A percentile compares a stretch with the other conserved stretches of the same genome.
These are phyloP conservation scores for Penicillium polonicum DNA, from an alignment of 2,329 filamentous ascomycete genomes.

Conservation along the genomic window DNA sequence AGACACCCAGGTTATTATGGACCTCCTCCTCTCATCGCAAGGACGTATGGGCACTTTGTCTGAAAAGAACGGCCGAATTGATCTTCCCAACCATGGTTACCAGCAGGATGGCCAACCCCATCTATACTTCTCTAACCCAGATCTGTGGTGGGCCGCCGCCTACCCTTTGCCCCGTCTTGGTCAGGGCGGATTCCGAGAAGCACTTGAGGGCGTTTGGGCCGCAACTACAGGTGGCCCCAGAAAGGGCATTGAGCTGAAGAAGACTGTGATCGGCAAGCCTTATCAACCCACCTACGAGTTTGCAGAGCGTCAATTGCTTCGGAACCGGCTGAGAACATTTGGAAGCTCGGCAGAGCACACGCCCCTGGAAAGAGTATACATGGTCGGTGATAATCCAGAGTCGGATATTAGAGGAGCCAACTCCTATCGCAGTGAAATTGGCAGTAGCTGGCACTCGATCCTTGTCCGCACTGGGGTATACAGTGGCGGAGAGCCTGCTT, in stretches of 20 bases:
- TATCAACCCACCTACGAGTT: slow-evolving; percentile 74
- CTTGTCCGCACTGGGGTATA: slow-evolving; percentile 82
- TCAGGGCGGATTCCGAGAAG: slow-evolving; percentile 85
- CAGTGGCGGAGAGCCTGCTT: slow-evolving; percentile 55
- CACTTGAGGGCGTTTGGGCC: slow-evolving; percentile 75
- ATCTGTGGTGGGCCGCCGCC: slow-evolving; percentile 82
- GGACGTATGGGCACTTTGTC: slow-evolving; percentile 82
- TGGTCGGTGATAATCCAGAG: slow-evolving; percentile 88
- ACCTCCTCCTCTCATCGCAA: slow-evolving; percentile 74
- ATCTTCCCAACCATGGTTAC: slow-evolving; percentile 72
- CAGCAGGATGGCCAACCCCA: slow-evolving; percentile 76
- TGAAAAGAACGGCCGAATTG: slow-evolving; percentile 63
- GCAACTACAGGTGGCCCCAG: slow-evolving; percentile 62
- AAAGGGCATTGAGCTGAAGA: slow-evolving; percentile 57
- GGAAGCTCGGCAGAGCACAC: slow-evolving; percentile 30
- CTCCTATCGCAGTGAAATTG: slow-evolving; percentile 63
- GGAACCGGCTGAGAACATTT: slow-evolving; percentile 56
- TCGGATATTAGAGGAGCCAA: slow-evolving; percentile 90
- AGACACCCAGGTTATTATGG: slow-evolving; percentile 79
- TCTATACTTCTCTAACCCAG: slow-evolving; percentile 86
- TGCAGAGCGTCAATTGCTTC: slow-evolving; percentile 70
- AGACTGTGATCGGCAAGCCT: slow-evolving; percentile 80
- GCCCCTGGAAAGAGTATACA: slow-evolving; percentile 75
- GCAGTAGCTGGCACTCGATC: slow-evolving; percentile 74
- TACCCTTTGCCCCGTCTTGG: slow-evolving; percentile 85